Percentiles rank a stretch among this genome's conserved stretches.
Conservation (phyloP, 352 stramenopile genomes). For the Globisporangium lucens region DNA sequence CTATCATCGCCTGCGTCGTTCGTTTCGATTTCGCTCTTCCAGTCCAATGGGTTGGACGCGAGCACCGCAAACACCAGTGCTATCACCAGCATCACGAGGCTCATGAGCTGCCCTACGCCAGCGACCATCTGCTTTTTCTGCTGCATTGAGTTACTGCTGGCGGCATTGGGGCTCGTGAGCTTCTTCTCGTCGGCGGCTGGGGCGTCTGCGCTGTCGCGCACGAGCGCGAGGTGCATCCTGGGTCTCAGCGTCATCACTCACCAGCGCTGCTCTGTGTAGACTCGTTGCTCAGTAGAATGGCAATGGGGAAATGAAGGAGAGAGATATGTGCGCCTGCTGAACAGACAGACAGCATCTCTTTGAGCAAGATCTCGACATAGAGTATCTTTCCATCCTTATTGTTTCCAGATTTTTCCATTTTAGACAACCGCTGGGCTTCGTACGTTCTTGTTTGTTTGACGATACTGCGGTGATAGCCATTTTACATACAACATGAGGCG, state of each 20-base stretch:
- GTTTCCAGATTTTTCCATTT: neutral
- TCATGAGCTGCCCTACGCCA: constrained; percentile 5
- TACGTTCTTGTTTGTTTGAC: neutral
- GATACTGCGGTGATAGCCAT: too few relatives aligned
- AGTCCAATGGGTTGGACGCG: constrained; percentile 7
- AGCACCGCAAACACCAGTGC: constrained; percentile 7
- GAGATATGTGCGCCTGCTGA: neutral
- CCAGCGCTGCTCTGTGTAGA: neutral
- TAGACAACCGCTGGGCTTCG: neutral
- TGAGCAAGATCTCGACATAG: neutral
- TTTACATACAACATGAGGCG: too few relatives aligned
- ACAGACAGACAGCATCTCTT: too few relatives aligned
- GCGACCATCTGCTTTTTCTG: constrained; percentile 9
- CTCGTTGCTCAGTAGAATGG: neutral
- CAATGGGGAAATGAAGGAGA: neutral
- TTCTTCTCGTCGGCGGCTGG: neutral
- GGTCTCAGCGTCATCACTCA: neutral
- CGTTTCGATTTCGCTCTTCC: neutral
- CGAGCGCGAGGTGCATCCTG: neutral
- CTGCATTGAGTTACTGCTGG: neutral
- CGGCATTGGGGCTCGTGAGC: neutral
- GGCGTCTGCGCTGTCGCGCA: neutral
- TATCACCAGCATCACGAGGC: neutral
- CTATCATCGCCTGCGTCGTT: neutral
- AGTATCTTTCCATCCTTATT: neutral